Percentiles rank a stretch among this genome's conserved stretches.
phyloP scores from a whole-genome alignment of 2,329 filamentous ascomycete genomes.

The Gnomoniopsis sp. region DNA sequence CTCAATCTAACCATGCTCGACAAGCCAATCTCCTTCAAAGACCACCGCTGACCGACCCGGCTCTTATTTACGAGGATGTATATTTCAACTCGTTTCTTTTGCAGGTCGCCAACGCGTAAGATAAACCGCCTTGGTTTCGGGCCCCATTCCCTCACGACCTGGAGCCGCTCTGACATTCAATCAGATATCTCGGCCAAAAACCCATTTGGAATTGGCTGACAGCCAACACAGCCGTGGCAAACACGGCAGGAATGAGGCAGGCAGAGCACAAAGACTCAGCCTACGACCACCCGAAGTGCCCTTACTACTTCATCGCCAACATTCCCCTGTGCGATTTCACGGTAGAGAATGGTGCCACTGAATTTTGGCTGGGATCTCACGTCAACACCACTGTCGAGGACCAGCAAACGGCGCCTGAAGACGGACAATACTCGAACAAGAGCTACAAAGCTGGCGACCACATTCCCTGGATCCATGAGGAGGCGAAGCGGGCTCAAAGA shows the following conservation, averaged over 20 bases:
- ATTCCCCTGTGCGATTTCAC: conserved; percentile 34
- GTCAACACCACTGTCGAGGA: conserved; percentile 28
- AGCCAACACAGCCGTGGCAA: conserved; percentile 35
- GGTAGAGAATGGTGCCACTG: conserved; percentile 32
- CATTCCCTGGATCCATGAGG: conserved; percentile 17
- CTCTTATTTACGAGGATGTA: conserved; percentile 33
- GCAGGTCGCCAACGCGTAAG: conserved; percentile 35
- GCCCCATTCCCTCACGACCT: background rate
- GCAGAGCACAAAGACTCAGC: conserved; percentile 35
- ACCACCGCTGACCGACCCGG: conserved; percentile 30
- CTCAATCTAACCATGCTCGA: background rate
- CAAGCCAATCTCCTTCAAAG: conserved; percentile 37
- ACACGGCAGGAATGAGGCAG: conserved; percentile 33
- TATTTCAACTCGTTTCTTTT: conserved; percentile 39
- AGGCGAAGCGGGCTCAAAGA: conserved; percentile 21
- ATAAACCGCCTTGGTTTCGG: background rate
- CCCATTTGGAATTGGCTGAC: conserved; percentile 39
- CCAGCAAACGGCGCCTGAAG: conserved; percentile 26
- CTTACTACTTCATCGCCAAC: conserved; percentile 38
- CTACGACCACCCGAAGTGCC: conserved; percentile 32
- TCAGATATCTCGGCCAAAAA: conserved; percentile 35
- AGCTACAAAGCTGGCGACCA: conserved; percentile 5
- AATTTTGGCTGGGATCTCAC: conserved; percentile 40
- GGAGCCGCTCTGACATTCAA: background rate
- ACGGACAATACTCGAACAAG: background rate